Evolutionary conservation across 495 filamentous ascomycete species (phyloP).

Genomic region (Xylaria flabelliformis): DNA sequence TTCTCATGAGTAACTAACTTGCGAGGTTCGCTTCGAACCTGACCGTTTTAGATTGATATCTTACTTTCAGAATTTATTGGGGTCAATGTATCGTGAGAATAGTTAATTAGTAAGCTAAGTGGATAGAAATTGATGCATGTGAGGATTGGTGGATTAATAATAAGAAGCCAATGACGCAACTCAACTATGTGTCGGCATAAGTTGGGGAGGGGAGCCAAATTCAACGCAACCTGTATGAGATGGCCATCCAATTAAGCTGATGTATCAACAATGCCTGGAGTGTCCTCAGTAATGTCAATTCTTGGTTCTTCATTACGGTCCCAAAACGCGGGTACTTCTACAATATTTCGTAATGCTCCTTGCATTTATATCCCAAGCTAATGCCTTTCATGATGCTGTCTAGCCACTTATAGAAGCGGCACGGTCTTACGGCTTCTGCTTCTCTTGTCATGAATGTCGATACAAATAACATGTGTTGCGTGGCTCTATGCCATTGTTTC

Average conservation of each 20-base stretch:
- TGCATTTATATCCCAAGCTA: conserved; percentile 7
- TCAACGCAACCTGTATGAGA: neutral
- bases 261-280: neutral
- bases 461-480: neutral
- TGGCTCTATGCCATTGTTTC: conserved; percentile 16
- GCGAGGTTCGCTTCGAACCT: neutral
- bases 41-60: neutral
- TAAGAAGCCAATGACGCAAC: neutral
- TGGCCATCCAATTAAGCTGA: neutral
- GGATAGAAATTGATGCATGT: neutral
- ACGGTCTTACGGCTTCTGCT: conserved; percentile 9
- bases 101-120: conserved; percentile 3
- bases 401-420: conserved; percentile 4
- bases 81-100: neutral
- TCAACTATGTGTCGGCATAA: neutral
- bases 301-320: neutral
- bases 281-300: neutral
- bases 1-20: neutral
- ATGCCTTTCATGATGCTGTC: conserved; percentile 10
- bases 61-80: neutral
- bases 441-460: conserved; percentile 23
- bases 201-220: neutral
- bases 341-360: neutral
- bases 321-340: neutral
- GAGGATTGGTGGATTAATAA: neutral